A percentile compares a stretch with the other conserved stretches of the same genome.
Conservation (phyloP, 768 basidiomycete species). For the button mushroom (Agaricus bisporus) region DNA sequence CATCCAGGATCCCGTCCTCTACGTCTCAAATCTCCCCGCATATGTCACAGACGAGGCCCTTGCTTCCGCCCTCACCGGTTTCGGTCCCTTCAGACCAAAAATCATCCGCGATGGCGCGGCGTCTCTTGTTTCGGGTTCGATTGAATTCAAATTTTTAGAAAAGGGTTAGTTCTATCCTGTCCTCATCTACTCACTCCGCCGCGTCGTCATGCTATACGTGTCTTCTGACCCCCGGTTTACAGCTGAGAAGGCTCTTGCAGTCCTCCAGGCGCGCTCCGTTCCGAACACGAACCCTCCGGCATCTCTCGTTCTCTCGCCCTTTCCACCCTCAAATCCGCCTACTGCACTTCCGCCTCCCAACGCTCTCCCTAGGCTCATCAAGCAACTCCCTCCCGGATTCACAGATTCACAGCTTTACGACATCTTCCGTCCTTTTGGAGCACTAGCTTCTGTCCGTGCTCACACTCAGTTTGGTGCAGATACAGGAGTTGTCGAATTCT, state of each 20-base stretch:
- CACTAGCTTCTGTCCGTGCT: slow-evolving; percentile 70
- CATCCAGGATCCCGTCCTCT: slow-evolving; percentile 76
- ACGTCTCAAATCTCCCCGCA: slow-evolving; percentile 73
- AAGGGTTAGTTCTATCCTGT: slow-evolving; percentile 51
- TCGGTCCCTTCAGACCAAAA: slow-evolving; percentile 78
- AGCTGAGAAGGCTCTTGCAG: slow-evolving; percentile 90
- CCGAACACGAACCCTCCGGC: slow-evolving; percentile 55
- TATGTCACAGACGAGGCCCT: slow-evolving; percentile 73
- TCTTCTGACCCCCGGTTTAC: slow-evolving; percentile 13
- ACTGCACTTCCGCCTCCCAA: slow-evolving; percentile 70
- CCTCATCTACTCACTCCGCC: slow-evolving; percentile 3
- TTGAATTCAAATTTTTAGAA: slow-evolving; percentile 79
- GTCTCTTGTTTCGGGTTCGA: slow-evolving; percentile 58
- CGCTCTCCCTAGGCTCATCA: slow-evolving; percentile 76
- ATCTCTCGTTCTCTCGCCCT: slow-evolving; percentile 70
- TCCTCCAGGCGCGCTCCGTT: slow-evolving; percentile 69
- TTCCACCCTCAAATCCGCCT: slow-evolving; percentile 73
- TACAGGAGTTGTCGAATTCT: slow-evolving; percentile 78
- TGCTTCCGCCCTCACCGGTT: slow-evolving; percentile 64
- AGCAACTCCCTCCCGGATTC: slow-evolving; percentile 68
- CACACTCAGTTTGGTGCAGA: slow-evolving; percentile 74
- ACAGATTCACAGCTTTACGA: slow-evolving; percentile 77
- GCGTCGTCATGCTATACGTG: background rate
- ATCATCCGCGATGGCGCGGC: slow-evolving; percentile 55
- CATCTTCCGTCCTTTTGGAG: slow-evolving; percentile 78